phyloP scores from a whole-genome alignment of 257 asterid genomes.

The Nicotiana noctiflora region DNA sequence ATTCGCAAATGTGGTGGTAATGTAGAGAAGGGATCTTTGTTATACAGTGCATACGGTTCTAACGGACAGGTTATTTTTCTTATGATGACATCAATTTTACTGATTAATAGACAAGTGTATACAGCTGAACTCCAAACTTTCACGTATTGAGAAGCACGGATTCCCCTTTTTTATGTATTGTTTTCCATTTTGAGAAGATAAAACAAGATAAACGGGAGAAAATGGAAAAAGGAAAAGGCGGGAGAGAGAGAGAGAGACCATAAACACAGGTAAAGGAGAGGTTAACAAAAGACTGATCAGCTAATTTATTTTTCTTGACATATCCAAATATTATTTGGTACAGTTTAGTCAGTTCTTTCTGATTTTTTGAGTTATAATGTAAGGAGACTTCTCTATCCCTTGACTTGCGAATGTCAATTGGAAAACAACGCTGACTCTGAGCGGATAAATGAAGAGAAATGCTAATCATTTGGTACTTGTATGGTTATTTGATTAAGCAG shows the following conservation, averaged over 20 bases:
- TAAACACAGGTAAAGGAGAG: neutral
- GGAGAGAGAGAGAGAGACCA: neutral
- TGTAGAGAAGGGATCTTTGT: conserved; percentile 67
- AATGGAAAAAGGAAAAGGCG: neutral
- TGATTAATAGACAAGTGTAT: neutral
- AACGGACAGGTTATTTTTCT: conserved; percentile 63
- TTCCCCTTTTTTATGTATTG: neutral
- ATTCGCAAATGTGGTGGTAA: conserved; percentile 93
- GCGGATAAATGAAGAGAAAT: neutral
- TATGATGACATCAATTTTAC: neutral
- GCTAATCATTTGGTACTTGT: neutral
- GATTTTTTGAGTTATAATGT: neutral
- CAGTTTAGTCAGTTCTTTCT: neutral
- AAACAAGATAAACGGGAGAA: neutral
- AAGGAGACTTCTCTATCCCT: neutral
- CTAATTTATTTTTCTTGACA: neutral
- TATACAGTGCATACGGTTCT: conserved; percentile 86
- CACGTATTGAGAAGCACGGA: neutral
- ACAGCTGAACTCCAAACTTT: neutral
- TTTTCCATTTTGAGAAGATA: neutral
- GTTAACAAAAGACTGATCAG: neutral
- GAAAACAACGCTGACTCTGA: neutral
- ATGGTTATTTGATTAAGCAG: neutral
- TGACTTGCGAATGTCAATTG: neutral
- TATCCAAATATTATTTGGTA: neutral